phyloP scores from a whole-genome alignment of 2,329 filamentous ascomycete genomes.

The Penicillium digitatum region DNA sequence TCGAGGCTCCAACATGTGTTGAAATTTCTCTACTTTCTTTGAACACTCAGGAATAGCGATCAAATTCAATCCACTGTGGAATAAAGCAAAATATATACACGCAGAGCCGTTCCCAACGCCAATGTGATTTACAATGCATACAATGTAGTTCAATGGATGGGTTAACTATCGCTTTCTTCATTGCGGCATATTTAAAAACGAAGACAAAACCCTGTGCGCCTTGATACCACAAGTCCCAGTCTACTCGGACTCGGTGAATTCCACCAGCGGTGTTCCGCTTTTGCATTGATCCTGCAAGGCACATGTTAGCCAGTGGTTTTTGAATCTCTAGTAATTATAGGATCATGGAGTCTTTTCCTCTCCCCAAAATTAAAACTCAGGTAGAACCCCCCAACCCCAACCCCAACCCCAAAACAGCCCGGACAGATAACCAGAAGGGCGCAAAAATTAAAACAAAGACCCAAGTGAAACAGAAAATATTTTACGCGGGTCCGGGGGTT shows the following conservation, averaged over 20 bases:
- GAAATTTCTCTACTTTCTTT: too few species aligned
- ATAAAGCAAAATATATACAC: not conserved
- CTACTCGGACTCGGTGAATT: conserved; percentile 54
- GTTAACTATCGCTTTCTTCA: too few species aligned
- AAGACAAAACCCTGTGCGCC: too few species aligned
- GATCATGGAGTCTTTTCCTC: too few species aligned
- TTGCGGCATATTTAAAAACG: too few species aligned
- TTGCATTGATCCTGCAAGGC: conserved; percentile 67
- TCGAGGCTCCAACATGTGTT: too few species aligned
- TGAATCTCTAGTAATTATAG: not conserved
- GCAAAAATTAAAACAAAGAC: not conserved
- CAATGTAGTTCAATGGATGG: too few species aligned
- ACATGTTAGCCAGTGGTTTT: conserved; percentile 22
- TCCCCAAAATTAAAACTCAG: too few species aligned
- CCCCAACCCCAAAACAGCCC: too few species aligned
- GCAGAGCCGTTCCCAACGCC: too few species aligned
- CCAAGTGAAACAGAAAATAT: not conserved
- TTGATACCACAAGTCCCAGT: not conserved
- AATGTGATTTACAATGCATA: too few species aligned
- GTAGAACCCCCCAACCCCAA: too few species aligned
- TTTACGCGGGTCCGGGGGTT: conserved; percentile 4
- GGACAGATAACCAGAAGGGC: not conserved
- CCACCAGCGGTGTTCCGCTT: conserved; percentile 68
- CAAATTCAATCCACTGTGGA: not conserved
- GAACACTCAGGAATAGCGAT: not conserved